Conservation (phyloP, 2,329 filamentous ascomycete species). For the Aspergillus luchuensis region DNA sequence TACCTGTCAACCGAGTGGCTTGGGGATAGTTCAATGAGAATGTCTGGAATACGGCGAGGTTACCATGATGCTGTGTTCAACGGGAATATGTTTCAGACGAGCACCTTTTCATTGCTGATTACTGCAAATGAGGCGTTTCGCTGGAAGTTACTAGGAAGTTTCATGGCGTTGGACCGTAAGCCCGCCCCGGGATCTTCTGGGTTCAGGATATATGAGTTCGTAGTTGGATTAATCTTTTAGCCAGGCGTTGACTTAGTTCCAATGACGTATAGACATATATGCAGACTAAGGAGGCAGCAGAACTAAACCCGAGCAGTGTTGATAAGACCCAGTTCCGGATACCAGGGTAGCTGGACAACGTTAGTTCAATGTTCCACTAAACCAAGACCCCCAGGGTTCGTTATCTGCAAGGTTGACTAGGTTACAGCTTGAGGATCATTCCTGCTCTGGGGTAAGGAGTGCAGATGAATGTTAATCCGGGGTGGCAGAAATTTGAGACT, state of each 20-base stretch:
- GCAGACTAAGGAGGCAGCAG: not conserved
- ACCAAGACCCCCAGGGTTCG: not conserved
- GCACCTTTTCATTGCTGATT: not conserved
- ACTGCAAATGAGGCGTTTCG: too few species aligned
- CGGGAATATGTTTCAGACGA: not conserved
- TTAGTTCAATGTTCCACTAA: not conserved
- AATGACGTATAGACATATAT: not conserved
- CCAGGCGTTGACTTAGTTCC: not conserved
- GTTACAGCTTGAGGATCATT: constrained; percentile 1
- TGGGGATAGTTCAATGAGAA: not conserved
- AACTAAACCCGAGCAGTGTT: not conserved
- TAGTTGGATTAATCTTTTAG: not conserved
- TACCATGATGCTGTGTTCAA: not conserved
- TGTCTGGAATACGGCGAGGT: not conserved
- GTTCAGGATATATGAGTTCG: not conserved
- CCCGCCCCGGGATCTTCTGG: not conserved
- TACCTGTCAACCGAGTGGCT: not conserved
- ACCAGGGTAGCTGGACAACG: not conserved
- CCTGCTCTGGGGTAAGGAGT: not conserved
- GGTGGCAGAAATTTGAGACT: not conserved
- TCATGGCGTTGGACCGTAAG: not conserved
- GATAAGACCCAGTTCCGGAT: not conserved
- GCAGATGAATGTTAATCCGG: not conserved
- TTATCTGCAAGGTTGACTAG: not conserved
- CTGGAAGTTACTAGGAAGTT: too few species aligned